Conservation (phyloP, 768 basidiomycete species). For the Cystobasidium tubakii region DNA sequence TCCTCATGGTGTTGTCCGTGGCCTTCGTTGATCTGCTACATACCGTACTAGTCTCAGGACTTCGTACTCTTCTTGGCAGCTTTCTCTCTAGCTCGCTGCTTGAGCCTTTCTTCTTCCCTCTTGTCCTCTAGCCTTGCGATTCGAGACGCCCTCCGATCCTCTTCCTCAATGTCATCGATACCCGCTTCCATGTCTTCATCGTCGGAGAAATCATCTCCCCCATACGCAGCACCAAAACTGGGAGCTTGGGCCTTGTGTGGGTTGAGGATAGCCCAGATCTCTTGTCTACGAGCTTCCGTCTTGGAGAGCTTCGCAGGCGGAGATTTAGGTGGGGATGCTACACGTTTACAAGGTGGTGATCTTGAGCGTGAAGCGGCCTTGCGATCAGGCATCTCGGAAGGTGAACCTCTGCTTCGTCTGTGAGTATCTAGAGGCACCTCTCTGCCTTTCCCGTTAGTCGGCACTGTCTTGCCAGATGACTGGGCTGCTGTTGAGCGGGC, state of each 20-base stretch:
- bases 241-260: constrained; percentile 13
- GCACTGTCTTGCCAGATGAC: neutral
- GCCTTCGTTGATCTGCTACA: too few relatives aligned
- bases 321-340: neutral
- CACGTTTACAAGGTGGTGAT: neutral
- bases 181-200: constrained; percentile 33
- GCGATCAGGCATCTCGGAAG: neutral
- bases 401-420: neutral
- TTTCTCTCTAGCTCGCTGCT: constrained; percentile 28
- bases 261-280: constrained; percentile 33
- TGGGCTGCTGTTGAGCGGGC: neutral
- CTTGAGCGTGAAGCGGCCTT: neutral
- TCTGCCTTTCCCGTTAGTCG: neutral
- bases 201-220: neutral
- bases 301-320: neutral
- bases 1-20: too few relatives aligned
- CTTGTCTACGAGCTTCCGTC: constrained; percentile 16
- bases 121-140: constrained; percentile 21
- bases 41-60: neutral
- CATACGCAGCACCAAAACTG: neutral
- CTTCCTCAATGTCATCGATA: constrained; percentile 19
- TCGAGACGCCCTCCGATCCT: constrained; percentile 2
- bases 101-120: neutral
- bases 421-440: neutral
- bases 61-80: neutral